Percentiles rank a stretch among this genome's conserved stretches.
Conservation (phyloP, 495 filamentous ascomycete genomes). For the Penicillium arizonense region DNA sequence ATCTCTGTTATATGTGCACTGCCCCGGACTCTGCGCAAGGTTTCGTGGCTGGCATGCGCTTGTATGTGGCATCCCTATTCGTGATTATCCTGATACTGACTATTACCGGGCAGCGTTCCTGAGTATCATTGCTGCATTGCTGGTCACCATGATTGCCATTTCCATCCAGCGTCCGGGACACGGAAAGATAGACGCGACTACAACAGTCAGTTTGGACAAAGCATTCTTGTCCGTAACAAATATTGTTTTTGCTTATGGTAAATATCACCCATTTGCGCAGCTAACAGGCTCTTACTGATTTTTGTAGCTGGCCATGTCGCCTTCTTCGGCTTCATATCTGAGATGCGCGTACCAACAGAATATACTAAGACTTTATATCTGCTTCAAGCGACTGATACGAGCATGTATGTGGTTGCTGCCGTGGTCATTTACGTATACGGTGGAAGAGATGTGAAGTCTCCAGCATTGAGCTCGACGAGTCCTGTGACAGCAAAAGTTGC, state of each 20-base stretch:
- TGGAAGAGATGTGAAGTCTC: constrained; percentile 63
- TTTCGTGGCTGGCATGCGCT: constrained; percentile 56
- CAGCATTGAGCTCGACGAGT: constrained; percentile 69
- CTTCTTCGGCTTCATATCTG: constrained; percentile 74
- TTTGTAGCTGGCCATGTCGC: constrained; percentile 59
- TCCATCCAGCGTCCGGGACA: constrained; percentile 33
- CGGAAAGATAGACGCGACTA: constrained; percentile 10
- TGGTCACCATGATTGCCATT: constrained; percentile 65
- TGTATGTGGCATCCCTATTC: constrained; percentile 16
- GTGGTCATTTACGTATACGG: constrained; percentile 68
- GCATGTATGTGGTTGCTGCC: constrained; percentile 56
- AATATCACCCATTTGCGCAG: not conserved
- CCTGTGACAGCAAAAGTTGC: constrained; percentile 62
- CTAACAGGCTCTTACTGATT: not conserved
- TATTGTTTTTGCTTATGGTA: constrained; percentile 33
- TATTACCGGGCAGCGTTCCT: constrained; percentile 37
- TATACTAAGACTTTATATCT: constrained; percentile 64
- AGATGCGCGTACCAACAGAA: constrained; percentile 67
- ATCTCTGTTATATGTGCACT: constrained; percentile 59
- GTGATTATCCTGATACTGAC: not conserved
- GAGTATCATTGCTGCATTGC: constrained; percentile 61
- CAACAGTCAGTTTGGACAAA: constrained; percentile 9
- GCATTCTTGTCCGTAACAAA: constrained; percentile 21
- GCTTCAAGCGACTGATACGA: constrained; percentile 62
- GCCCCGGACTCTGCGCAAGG: constrained; percentile 56